phyloP scores from a whole-genome alignment of 2,329 filamentous ascomycete genomes.

The Fusarium sp. region DNA sequence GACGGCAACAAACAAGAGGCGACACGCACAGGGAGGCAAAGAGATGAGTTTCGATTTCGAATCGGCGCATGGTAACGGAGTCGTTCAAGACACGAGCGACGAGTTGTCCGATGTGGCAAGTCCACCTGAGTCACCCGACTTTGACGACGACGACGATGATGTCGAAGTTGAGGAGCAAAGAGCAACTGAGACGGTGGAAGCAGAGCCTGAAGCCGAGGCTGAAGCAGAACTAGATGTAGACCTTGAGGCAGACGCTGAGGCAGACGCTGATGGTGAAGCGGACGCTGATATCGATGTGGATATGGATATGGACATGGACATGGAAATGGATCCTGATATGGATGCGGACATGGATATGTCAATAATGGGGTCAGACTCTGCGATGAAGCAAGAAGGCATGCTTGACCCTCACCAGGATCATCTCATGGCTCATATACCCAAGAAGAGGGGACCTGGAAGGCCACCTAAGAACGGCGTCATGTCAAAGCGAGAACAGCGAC shows the following conservation, averaged over 20 bases:
- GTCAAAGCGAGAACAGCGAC: constrained; percentile 79
- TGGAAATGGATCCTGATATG: constrained; percentile 39
- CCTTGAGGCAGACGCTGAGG: constrained; percentile 31
- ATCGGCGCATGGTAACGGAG: constrained; percentile 68
- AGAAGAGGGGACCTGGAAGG: constrained; percentile 81
- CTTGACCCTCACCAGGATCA: constrained; percentile 50
- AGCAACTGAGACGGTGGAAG: constrained; percentile 39
- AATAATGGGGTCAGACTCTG: constrained; percentile 41
- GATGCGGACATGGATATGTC: constrained; percentile 39
- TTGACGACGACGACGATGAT: constrained; percentile 55
- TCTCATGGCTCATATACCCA: constrained; percentile 63
- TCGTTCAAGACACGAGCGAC: constrained; percentile 68
- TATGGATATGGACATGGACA: constrained; percentile 40
- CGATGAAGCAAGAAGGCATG: constrained; percentile 49
- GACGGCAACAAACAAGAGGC: constrained; percentile 58
- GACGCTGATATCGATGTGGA: constrained; percentile 26
- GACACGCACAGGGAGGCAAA: constrained; percentile 69
- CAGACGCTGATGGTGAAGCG: constrained; percentile 25
- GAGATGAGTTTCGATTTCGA: constrained; percentile 82
- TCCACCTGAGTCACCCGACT: constrained; percentile 57
- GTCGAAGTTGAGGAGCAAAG: constrained; percentile 43
- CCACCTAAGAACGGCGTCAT: constrained; percentile 87
- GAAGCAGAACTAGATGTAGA: constrained; percentile 41
- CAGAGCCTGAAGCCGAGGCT: constrained; percentile 46
- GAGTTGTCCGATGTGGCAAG: constrained; percentile 61